Conservation (phyloP, 23 red algal genomes). For the Gracilaria caudata region DNA sequence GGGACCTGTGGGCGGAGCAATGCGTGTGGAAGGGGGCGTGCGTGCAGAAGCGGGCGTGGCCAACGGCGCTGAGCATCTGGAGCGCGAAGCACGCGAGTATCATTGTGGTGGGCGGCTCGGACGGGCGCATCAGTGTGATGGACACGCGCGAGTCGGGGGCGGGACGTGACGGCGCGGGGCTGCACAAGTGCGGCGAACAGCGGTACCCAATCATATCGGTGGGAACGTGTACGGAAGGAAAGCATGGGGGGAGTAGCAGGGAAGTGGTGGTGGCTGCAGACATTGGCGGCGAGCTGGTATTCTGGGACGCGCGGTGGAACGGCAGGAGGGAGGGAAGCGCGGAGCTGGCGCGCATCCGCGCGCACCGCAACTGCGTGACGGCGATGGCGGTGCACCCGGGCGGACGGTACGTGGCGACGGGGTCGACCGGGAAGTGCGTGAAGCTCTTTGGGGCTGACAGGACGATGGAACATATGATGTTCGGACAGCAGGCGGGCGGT, state of each 20-base stretch:
- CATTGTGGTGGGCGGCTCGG: constrained; percentile 53
- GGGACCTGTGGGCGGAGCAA: constrained; percentile 58
- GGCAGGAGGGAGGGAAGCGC: constrained; percentile 7
- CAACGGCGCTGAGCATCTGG: constrained; percentile 67
- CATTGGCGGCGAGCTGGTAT: constrained; percentile 46
- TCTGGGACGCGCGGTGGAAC: constrained; percentile 41
- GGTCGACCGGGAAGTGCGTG: constrained; percentile 59
- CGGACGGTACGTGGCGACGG: constrained; percentile 60
- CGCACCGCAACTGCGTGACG: constrained; percentile 62
- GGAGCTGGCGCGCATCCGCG: constrained; percentile 37
- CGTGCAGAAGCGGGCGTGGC: constrained; percentile 18
- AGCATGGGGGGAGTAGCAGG: neutral
- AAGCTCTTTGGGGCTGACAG: constrained; percentile 77
- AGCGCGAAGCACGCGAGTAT: neutral
- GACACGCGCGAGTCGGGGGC: constrained; percentile 50
- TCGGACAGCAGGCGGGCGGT: constrained; percentile 15
- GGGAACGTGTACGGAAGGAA: constrained; percentile 8
- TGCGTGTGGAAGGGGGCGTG: constrained; percentile 41
- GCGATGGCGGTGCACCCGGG: constrained; percentile 55
- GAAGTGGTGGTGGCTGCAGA: constrained; percentile 43
- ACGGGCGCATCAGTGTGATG: constrained; percentile 42
- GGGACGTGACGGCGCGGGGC: neutral
- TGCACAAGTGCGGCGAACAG: neutral
- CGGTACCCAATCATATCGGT: constrained; percentile 40
- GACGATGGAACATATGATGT: constrained; percentile 61